These are phyloP conservation scores for Mesotaenium endlicherianum DNA, from an alignment of 139 green algal genomes.

Conservation along the genomic window DNA sequence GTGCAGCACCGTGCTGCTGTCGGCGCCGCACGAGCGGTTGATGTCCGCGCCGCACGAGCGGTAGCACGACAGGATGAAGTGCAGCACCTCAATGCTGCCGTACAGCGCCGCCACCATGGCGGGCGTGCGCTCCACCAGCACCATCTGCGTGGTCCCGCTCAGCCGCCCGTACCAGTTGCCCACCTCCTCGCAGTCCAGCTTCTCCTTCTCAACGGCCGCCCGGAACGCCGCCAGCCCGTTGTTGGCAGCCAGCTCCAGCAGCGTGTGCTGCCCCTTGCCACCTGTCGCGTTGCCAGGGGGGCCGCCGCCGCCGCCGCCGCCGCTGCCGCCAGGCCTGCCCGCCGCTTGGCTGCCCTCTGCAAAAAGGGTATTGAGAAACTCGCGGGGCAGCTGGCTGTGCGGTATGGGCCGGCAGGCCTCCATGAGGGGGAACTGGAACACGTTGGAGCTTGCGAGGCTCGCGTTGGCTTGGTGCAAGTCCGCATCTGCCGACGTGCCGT, in stretches of 20 bases:
- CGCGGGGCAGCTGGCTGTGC: too few species aligned
- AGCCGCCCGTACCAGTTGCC: constrained; percentile 6
- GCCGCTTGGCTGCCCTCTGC: too few species aligned
- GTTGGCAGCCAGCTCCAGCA: constrained; percentile 21
- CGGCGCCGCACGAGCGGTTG: background rate
- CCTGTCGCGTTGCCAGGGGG: too few species aligned
- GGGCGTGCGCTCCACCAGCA: constrained; percentile 14
- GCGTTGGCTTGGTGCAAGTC: too few species aligned
- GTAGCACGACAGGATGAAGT: background rate
- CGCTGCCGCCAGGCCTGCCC: too few species aligned
- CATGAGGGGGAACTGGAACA: too few species aligned
- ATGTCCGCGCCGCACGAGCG: background rate
- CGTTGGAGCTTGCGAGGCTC: too few species aligned
- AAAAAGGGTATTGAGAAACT: too few species aligned
- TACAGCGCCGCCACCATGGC: constrained; percentile 17
- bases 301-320: too few species aligned
- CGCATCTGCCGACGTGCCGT: too few species aligned
- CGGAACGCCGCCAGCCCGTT: constrained; percentile 5
- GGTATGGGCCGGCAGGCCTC: too few species aligned
- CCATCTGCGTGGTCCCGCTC: constrained; percentile 13
- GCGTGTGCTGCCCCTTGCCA: too few species aligned
- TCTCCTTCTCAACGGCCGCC: background rate
- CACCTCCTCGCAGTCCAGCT: background rate
- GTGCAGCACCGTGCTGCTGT: constrained; percentile 49
- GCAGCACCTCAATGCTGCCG: constrained; percentile 18